Conservation (phyloP, 495 filamentous ascomycete species). For the Neohortaea acidophila region DNA sequence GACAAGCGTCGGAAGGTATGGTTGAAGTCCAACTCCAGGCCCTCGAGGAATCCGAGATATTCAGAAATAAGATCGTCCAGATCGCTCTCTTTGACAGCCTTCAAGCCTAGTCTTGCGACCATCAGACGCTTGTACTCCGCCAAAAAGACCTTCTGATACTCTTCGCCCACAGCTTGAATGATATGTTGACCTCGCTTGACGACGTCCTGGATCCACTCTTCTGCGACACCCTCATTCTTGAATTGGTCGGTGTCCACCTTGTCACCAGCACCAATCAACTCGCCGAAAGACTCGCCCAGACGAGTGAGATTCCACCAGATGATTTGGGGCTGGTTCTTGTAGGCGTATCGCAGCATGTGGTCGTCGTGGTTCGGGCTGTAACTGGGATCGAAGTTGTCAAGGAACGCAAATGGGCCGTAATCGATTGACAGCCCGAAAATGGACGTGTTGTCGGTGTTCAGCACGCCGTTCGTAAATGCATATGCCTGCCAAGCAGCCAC, state of each 20-base stretch:
- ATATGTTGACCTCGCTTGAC: slow-evolving; percentile 67
- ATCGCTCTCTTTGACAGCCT: slow-evolving; percentile 46
- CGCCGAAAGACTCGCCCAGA: slow-evolving; percentile 77
- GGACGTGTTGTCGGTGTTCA: slow-evolving; percentile 94
- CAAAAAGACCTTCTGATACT: slow-evolving; percentile 75
- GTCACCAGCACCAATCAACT: slow-evolving; percentile 62
- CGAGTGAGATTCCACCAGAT: slow-evolving; percentile 99
- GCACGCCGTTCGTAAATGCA: slow-evolving; percentile 93
- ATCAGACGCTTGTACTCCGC: slow-evolving; percentile 75
- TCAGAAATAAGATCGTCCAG: slow-evolving; percentile 65
- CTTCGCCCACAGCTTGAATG: slow-evolving; percentile 61
- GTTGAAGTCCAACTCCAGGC: slow-evolving; percentile 73
- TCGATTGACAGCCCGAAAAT: slow-evolving; percentile 79
- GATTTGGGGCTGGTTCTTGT: slow-evolving; percentile 84
- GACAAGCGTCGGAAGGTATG: slow-evolving; percentile 74
- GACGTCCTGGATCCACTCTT: slow-evolving; percentile 49
- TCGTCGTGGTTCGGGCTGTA: slow-evolving; percentile 99
- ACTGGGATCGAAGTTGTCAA: slow-evolving; percentile 83
- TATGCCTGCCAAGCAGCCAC: slow-evolving; percentile 94
- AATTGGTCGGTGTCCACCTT: slow-evolving; percentile 55
- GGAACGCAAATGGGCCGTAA: slow-evolving; percentile 90
- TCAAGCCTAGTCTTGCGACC: slow-evolving; percentile 59
- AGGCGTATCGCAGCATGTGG: slow-evolving; percentile 67
- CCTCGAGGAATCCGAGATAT: slow-evolving; percentile 67
- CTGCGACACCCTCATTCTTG: slow-evolving; percentile 50